Evolutionary conservation across 208 protist species (phyloP), one percentile per base, ranked within the genome.

Genomic region (Acanthamoeba royreba): DNA sequence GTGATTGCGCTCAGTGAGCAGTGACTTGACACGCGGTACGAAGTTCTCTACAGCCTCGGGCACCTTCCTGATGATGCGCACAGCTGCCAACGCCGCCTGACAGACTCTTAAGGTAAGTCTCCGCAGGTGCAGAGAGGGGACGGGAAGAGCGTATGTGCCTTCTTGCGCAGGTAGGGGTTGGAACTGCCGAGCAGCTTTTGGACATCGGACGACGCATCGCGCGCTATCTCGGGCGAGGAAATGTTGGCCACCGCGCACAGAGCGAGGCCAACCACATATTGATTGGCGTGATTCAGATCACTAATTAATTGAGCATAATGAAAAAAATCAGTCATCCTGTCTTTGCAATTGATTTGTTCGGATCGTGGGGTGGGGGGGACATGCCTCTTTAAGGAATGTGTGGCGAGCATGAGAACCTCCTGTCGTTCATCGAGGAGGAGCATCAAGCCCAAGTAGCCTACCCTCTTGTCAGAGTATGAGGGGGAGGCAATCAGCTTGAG

Each of bases 31-130:
- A 33, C 87, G 92, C 38, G 96, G 92, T n/a, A 99, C 94, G 96
- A 99, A 99, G 93, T 98, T 98, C 79, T 99, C 99, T 3, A 98
- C 96, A 31, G 99, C 96, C 87, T 99, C 98, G 0, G 99, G 99
- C 17, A 97, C 97, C 94, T 99, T 99, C 61, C 97, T 53, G 0
- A 98, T 38, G 43, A 98, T 96, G 87, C 97, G 94, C 52, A 98
- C 95, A 1, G 97, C 96, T 53, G 95, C 96, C 28, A 98, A 83
- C 28, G 89, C 25, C 9, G 95, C 94, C 92, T 96, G 17, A 31
- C 88, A 92, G 33, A 74, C 19, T 40, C 83, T 43, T 86, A 31
- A 72, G 69, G 5, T 13, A 1, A 5, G 2, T 46, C 4, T 28
- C 28, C 17, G 77, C 3, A 31, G n/a, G 33, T 8, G 33, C 43